A percentile compares a stretch with the other conserved stretches of the same genome.
These are phyloP conservation scores for Phaeosphaeriaceae sp. DNA, from an alignment of 2,329 filamentous ascomycete species.

Conservation along the genomic window DNA sequence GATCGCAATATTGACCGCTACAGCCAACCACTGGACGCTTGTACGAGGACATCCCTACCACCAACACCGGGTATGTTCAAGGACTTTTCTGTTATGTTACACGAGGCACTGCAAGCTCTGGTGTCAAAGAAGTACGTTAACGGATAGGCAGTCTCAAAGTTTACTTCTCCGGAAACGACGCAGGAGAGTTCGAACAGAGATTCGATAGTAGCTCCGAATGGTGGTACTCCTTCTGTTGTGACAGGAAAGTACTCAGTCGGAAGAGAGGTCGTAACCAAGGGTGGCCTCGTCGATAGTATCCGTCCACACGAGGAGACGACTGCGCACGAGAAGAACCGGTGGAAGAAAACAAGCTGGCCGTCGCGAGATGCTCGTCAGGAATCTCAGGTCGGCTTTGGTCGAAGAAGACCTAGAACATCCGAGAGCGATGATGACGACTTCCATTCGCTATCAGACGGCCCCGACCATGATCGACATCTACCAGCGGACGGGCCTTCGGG, in stretches of 20 bases:
- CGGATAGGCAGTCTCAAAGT: constrained; percentile 7
- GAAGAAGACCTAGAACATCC: constrained; percentile 1
- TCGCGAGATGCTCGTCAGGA: constrained; percentile 11
- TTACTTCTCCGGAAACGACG: neutral
- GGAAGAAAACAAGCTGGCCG: constrained; percentile 12
- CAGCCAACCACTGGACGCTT: constrained; percentile 12
- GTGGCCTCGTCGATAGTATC: constrained; percentile 17
- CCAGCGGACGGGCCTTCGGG: neutral
- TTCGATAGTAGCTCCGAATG: constrained; percentile 9
- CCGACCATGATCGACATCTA: neutral
- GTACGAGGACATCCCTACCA: constrained; percentile 10
- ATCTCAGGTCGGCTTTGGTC: neutral
- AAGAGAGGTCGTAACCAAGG: constrained; percentile 10
- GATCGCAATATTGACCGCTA: constrained; percentile 36
- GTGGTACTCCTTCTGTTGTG: constrained; percentile 8
- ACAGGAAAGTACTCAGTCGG: constrained; percentile 11
- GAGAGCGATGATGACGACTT: constrained; percentile 3
- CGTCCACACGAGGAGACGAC: constrained; percentile 9
- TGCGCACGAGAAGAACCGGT: constrained; percentile 6
- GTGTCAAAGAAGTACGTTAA: neutral
- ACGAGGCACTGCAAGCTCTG: neutral
- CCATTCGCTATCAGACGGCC: neutral
- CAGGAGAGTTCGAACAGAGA: constrained; percentile 2
- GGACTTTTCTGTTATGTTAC: neutral
- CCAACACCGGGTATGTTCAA: constrained; percentile 15